Evolutionary conservation across 2,329 filamentous ascomycete genomes (phyloP).

Genomic region (Dothideomycetes sp.): DNA sequence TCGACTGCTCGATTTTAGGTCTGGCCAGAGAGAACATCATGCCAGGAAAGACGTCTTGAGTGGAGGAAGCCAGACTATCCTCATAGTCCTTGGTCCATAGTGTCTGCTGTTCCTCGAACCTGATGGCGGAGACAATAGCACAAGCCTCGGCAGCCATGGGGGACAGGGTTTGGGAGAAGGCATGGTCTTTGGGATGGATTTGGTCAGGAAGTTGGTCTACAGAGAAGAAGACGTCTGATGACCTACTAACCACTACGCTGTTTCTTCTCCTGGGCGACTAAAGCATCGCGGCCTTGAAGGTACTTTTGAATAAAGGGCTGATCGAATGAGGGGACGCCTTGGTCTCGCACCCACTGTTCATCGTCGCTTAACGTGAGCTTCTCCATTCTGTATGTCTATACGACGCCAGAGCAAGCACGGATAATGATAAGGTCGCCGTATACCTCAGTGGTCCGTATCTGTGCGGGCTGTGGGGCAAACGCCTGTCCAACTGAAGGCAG

Average conservation of each 20-base stretch:
- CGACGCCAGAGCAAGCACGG: too few relatives aligned
- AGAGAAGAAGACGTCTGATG: slow-evolving; percentile 12
- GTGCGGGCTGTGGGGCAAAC: too few relatives aligned
- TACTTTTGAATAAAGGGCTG: slow-evolving; percentile 80
- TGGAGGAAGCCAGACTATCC: slow-evolving; percentile 53
- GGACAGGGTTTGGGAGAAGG: slow-evolving; percentile 64
- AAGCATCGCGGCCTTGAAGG: slow-evolving; percentile 58
- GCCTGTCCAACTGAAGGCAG: too few relatives aligned
- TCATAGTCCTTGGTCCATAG: slow-evolving; percentile 69
- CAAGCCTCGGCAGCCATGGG: slow-evolving; percentile 69
- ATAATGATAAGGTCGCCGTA: too few relatives aligned
- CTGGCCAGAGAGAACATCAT: slow-evolving; percentile 91
- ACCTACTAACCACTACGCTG: slow-evolving; percentile 60
- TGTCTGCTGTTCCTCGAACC: slow-evolving; percentile 61
- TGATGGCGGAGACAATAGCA: slow-evolving; percentile 68
- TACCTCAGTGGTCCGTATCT: too few relatives aligned
- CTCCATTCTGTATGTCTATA: too few relatives aligned
- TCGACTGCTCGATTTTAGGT: slow-evolving; percentile 72
- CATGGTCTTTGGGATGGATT: slow-evolving; percentile 40
- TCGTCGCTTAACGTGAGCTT: slow-evolving; percentile 14
- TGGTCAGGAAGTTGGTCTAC: not conserved
- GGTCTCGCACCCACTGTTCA: slow-evolving; percentile 27
- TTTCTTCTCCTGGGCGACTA: slow-evolving; percentile 72
- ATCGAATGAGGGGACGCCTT: slow-evolving; percentile 31
- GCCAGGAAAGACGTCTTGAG: slow-evolving; percentile 59